Evolutionary conservation across 2,329 filamentous ascomycete species (phyloP), one percentile per base, ranked within the genome.

Genomic region (Cladophialophora yegresii): DNA sequence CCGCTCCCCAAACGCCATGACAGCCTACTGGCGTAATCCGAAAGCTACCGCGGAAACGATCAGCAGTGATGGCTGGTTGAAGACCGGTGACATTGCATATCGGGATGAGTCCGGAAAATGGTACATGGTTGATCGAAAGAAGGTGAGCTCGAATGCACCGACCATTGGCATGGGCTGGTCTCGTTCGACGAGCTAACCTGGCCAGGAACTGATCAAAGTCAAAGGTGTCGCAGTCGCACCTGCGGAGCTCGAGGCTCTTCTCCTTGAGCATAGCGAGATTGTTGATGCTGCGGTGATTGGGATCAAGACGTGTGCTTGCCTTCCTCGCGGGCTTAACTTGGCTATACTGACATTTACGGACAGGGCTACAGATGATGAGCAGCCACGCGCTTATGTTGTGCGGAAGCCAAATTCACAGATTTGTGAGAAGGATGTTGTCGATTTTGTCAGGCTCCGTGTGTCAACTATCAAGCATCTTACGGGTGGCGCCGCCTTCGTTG

Each of bases 31-130:
- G 74, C 83, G 95, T 64, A 91, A 97, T 75, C 87, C 90, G 13
- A 87, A 93, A 71, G 93, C 97, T 80, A 96, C 92, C 5, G 83
- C 83, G 72, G 89, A 89, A 75, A 84, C 89, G 3, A 84, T 93
- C 68, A 92, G 90, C 0, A 76, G 86, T 2, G 93, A 96, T 72
- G 92, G 92, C 55, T 98, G 95, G 95, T 97, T 98, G 85, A 93
- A 90, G 84, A 96, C 92, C 12, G 93, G 93, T 66, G 93, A 98
- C 73, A 93, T 98, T 76, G 93, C 93, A 73, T 91, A 97, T 75
- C 93, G 93, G 72, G 88, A 93, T 77, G 75, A 81, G 49, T 83
- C 88, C 67, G 93, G 93, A 47, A 90, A 96, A 75, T 79, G 97
- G 71, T 86, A 84, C 72, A 89, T 98, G 75, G 93, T 98, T 74